Evolutionary conservation across 257 asterid genomes (phyloP), one percentile per base, ranked within the genome.

Genomic region (Craterostigma plantagineum): DNA sequence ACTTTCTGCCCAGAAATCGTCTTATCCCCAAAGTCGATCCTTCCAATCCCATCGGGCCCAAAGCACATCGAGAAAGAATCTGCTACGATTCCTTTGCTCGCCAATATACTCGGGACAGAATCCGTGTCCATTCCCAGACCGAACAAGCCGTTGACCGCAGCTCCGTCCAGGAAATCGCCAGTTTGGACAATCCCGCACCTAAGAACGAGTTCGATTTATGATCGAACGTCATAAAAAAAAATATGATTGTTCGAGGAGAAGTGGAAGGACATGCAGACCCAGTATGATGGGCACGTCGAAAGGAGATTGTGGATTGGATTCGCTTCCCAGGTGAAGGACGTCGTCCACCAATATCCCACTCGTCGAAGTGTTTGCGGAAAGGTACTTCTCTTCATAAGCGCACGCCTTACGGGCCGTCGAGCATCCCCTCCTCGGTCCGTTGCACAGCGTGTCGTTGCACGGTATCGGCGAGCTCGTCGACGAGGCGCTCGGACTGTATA

Each of bases 51-150:
- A 60, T 83, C 82, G 11, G 55, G 63, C n/a, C 96, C 84, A 42
- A 90, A 90, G 63, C 99, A 90, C 99, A 83, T 80, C 35, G 94
- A 84, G 66, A 90, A 90, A 18, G 96, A 83, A 66, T 90, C 77
- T 33, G 91, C 77, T 10, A 81, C 68, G 7, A 90, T 72, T 16
- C 99, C 96, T 54, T 70, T 69, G 51, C 46, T 62, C 15, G 99
- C 91, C 69, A 90, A 65, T 18, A 62, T 62, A 71, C 91, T 90
- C 16, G 96, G 96, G 49, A 83, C 85, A 0, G 96, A 90, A 37
- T 66, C 33, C 41, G 50, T 54, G 58, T 71, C 81, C 68, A 80
- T 55, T 39, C 99, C 99, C 8, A 90, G 92, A 37, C 99, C 99
- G 46, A 90, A 79, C 9, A 90, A 71, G 55, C 99, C 99, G 60